Base-by-base conservation (phyloP, 768 basidiomycete species). In the Psilocybe cyanescens region DNA sequence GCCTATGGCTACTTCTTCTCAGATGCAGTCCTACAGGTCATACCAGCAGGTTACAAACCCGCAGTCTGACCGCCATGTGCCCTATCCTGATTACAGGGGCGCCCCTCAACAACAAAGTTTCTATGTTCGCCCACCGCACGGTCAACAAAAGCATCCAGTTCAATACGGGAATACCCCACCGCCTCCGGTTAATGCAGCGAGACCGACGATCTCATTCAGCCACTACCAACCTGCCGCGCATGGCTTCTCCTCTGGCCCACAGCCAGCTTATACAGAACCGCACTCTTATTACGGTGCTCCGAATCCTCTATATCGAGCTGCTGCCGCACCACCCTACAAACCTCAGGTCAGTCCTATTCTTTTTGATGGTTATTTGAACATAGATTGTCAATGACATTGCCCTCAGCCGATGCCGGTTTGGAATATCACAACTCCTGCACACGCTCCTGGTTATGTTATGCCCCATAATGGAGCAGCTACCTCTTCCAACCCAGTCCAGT, bases 181-280 rank as follows among this genome's bases (percentile, higher is more conserved):
- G 24, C 57, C 33, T 41, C 11, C 60, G 37, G 11, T 60, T 17
- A 44, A 44, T 0, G n/a, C n/a, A 44, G 12, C 58, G 35, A 58
- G 62, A 51, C 48, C 63, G 35, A 54, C 71, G 7, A 76, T 81
- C 55, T 75, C 80, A 2, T 83, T 83, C 67, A 80, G 75, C 39
- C 81, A 83, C 65, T 83, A 82, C 59, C 81, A 81, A 63, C 81
- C 81, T 12, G 73, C 77, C 33, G 77, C 78, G 37, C 77, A 74
- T 30, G 74, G 70, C 6, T 81, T 81, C 50, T 72, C 72, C 3
- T 60, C 72, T 2, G 64, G 58, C 39, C 19, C 62, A 7, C 65
- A 68, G 59, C 62, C 56, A 55, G 24, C 62, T 64, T 65, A 67
- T 59, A 29, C 57, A 50, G 57, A 74, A 63, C 55, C 66, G 63